Percentiles rank a stretch among this genome's conserved stretches.
phyloP scores from a whole-genome alignment of 2,329 filamentous ascomycete species.

The Trichophaea hybrida region DNA sequence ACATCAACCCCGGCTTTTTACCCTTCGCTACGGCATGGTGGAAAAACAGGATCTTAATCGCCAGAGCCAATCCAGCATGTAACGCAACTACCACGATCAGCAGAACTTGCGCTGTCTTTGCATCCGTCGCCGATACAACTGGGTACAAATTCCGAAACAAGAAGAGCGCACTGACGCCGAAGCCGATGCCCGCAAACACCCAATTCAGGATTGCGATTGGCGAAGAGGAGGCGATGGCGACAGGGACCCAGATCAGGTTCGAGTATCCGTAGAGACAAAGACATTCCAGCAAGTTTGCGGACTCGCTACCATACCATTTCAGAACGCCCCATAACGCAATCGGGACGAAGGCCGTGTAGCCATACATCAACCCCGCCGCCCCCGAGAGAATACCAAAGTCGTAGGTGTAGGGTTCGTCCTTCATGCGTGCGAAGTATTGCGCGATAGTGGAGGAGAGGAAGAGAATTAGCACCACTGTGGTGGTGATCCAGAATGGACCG shows the following conservation, averaged over 20 bases:
- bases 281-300: conserved; percentile 85
- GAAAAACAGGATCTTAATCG: conserved; percentile 96
- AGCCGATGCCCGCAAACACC: conserved; percentile 78
- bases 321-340: conserved; percentile 73
- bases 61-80: conserved; percentile 78
- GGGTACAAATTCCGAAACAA: conserved; percentile 77
- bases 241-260: conserved; percentile 93
- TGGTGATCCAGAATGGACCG: conserved; percentile 89
- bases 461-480: conserved; percentile 86
- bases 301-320: conserved; percentile 90
- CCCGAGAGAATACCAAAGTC: conserved; percentile 82
- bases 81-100: conserved; percentile 70
- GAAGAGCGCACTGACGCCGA: conserved; percentile 69
- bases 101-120: conserved; percentile 76
- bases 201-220: conserved; percentile 56
- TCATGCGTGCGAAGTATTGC: conserved; percentile 61
- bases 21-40: conserved; percentile 44
- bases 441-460: conserved; percentile 93
- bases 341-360: conserved; percentile 64
- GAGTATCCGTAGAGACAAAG: conserved; percentile 92
- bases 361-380: conserved; percentile 57
- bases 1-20: conserved; percentile 1
- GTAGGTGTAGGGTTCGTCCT: conserved; percentile 63
- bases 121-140: conserved; percentile 81
- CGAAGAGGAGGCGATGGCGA: conserved; percentile 41